Base-by-base conservation (phyloP, 2,329 filamentous ascomycete species). In the Metarhizium robertsii region DNA sequence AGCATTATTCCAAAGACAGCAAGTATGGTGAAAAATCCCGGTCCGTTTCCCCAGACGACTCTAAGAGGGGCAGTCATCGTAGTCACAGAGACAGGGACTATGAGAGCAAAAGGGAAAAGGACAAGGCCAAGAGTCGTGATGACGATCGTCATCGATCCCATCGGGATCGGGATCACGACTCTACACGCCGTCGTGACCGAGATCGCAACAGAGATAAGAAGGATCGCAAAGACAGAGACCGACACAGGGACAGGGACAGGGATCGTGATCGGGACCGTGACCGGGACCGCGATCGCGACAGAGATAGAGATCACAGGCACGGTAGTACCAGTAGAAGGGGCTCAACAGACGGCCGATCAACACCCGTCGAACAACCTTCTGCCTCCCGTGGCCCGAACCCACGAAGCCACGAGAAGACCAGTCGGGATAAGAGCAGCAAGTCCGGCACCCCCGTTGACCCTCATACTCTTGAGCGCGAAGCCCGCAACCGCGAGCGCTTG, bases 381-480 rank as follows among this genome's bases (percentile, higher is more conserved):
- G 71, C 38, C 13, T 16, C 69, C 61, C 76, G 71, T 55, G 68
- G 70, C 36, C 61, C 64, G 55, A 62, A 61, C 54, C 61, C 58
- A 11, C 34, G 46, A 7, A 30, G 20, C 8, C 53, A 50, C n/a
- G 69, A 59, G 49, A 70, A 74, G 32, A 70, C 71, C 20, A 64
- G 65, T 47, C 72, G 62, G 68, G 6, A 71, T 69, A 40, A 52
- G 60, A 48, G 53, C 53, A 43, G 43, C 50, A 56, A 55, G 45
- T 46, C 50, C 25, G 54, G 57, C 54, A 61, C 66, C 32, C 61
- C 63, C 43, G 76, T 75, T 57, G 83, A 87, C 60, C 77, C 81
- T n/a, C 85, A 88, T 67, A 85, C 86, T 1, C 73, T 85, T 0
- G 86, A 90, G 68, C 81, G 86, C 25, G 85, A 88, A 65, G 81